Evolutionary conservation across 805 yeast genomes (phyloP).

Genomic region (Dipodascopsis uninucleata): DNA sequence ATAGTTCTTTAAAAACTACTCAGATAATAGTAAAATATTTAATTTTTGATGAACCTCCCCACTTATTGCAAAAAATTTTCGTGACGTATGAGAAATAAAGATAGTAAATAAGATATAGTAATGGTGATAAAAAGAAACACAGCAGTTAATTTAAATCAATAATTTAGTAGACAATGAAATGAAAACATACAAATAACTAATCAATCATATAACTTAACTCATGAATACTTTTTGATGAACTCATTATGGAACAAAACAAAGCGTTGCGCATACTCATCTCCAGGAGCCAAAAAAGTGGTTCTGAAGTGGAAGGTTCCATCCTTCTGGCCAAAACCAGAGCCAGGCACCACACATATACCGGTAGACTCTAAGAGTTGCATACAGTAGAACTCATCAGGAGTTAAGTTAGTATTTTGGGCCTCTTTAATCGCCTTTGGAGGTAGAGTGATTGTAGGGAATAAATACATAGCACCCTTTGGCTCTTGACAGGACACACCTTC

Average conservation of each 20-base stretch:
- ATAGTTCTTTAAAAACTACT: too few relatives aligned
- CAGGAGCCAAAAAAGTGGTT: conserved; percentile 96
- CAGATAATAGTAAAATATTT: too few relatives aligned
- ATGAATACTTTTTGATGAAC: conserved; percentile 55
- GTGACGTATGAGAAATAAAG: too few relatives aligned
- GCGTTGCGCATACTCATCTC: conserved; percentile 75
- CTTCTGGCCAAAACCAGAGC: conserved; percentile 93
- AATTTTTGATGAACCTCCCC: too few relatives aligned
- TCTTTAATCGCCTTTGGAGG: conserved; percentile 58
- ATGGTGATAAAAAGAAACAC: too few relatives aligned
- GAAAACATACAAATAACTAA: too few relatives aligned
- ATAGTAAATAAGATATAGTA: too few relatives aligned
- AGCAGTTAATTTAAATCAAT: too few relatives aligned
- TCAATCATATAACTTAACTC: too few relatives aligned
- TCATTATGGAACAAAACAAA: conserved; percentile 77
- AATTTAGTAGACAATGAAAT: too few relatives aligned
- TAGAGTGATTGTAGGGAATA: conserved; percentile 75
- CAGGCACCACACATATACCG: conserved; percentile 97
- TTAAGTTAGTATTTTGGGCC: conserved; percentile 54
- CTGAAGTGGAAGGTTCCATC: conserved; percentile 88
- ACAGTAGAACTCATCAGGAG: conserved; percentile 88
- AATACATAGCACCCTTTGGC: conserved; percentile 96
- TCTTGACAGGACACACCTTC: conserved; percentile 80
- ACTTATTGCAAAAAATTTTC: too few relatives aligned
- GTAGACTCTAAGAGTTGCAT: conserved; percentile 75